These are phyloP conservation scores for Barnettozyma populi DNA, from an alignment of 805 yeast genomes.

Conservation along the genomic window DNA sequence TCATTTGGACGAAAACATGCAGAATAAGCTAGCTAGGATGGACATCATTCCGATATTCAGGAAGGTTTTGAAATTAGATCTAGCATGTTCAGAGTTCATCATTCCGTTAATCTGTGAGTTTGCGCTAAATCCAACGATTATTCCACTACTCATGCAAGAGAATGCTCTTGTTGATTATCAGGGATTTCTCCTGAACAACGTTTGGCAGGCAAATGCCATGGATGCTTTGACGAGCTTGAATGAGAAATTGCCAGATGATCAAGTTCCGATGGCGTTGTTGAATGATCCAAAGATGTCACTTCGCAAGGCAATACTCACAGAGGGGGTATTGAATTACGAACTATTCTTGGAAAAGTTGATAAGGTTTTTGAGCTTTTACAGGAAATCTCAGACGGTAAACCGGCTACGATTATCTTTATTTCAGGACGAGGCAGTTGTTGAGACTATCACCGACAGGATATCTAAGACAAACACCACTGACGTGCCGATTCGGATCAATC, in stretches of 20 bases:
- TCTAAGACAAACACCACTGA: constrained; percentile 8
- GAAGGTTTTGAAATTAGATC: constrained; percentile 31
- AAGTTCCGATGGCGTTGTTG: constrained; percentile 24
- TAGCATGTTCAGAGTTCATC: constrained; percentile 42
- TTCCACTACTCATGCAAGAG: constrained; percentile 18
- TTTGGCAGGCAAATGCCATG: constrained; percentile 48
- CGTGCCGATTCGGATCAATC: constrained; percentile 14
- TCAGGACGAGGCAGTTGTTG: constrained; percentile 11
- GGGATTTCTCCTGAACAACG: constrained; percentile 38
- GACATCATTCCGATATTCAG: constrained; percentile 38
- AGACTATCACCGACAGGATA: constrained; percentile 12
- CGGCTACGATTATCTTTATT: constrained; percentile 19
- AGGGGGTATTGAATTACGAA: constrained; percentile 38
- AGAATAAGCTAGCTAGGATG: constrained; percentile 33
- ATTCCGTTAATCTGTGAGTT: constrained; percentile 45
- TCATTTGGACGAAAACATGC: constrained; percentile 37
- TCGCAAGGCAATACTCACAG: constrained; percentile 35
- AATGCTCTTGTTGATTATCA: constrained; percentile 31
- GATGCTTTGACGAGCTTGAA: constrained; percentile 42
- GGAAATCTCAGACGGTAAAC: constrained; percentile 16
- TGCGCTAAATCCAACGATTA: constrained; percentile 32
- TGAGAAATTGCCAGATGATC: constrained; percentile 32
- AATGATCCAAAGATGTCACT: constrained; percentile 30
- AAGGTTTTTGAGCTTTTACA: constrained; percentile 24
- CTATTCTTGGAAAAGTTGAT: constrained; percentile 37